Conservation (phyloP, 2,329 filamentous ascomycete genomes). For the Cytospora paraplurivora region DNA sequence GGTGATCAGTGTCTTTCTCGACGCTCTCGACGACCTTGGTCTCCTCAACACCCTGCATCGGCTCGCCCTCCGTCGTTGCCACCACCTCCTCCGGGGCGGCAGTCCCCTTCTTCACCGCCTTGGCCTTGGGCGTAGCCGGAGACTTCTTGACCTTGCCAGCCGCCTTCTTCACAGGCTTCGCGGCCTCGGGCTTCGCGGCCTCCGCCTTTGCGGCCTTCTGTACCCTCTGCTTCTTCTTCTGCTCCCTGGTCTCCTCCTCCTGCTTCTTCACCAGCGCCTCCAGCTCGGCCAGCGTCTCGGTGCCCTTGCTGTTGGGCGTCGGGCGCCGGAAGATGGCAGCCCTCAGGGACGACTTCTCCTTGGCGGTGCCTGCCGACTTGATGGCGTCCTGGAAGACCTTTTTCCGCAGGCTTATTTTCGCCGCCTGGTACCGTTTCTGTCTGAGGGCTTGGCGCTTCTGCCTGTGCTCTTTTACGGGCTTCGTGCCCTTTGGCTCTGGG, state of each 20-base stretch:
- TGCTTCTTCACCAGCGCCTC: constrained; percentile 24
- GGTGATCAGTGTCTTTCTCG: constrained; percentile 21
- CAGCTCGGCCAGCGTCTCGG: constrained; percentile 16
- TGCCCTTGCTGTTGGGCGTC: constrained; percentile 5
- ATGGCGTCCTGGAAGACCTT: constrained; percentile 12
- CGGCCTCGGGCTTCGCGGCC: constrained; percentile 11
- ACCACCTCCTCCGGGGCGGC: constrained; percentile 10
- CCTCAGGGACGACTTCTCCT: constrained; percentile 10
- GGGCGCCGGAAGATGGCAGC: constrained; percentile 19
- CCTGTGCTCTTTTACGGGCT: constrained; percentile 6
- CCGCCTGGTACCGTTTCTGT: constrained; percentile 15
- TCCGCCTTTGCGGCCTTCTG: constrained; percentile 6
- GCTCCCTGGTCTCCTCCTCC: constrained; percentile 19
- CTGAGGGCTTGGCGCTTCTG: constrained; percentile 16
- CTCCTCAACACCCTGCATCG: constrained; percentile 20
- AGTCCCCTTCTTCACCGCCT: constrained; percentile 1
- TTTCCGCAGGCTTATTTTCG: constrained; percentile 4
- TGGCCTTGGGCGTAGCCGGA: constrained; percentile 22
- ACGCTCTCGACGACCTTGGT: constrained; percentile 8
- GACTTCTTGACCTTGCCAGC: not conserved
- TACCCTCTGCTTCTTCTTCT: constrained; percentile 11
- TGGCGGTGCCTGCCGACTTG: constrained; percentile 11
- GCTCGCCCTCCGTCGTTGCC: constrained; percentile 11
- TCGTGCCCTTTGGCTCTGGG: constrained; percentile 2
- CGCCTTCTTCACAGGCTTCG: constrained; percentile 1